These are phyloP conservation scores for Phytophthora megakarya DNA, from an alignment of 352 stramenopile species.

Conservation along the genomic window DNA sequence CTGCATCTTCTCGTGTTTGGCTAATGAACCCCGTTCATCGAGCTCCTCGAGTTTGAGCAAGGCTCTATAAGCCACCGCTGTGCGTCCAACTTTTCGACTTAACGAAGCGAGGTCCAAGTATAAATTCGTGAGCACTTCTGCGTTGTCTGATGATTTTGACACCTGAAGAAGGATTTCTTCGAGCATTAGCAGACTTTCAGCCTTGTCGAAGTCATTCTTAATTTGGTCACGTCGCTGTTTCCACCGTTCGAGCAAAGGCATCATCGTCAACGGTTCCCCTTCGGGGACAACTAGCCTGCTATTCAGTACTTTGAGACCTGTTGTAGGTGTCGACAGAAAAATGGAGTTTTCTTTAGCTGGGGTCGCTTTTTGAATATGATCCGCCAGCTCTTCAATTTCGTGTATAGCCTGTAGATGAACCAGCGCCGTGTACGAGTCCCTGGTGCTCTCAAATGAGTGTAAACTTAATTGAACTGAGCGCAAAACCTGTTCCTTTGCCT, in stretches of 20 bases:
- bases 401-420: slow-evolving; percentile 62
- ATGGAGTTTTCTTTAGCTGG: not conserved
- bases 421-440: slow-evolving; percentile 60
- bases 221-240: slow-evolving; percentile 45
- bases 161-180: slow-evolving; percentile 67
- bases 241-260: slow-evolving; percentile 52
- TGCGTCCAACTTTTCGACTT: slow-evolving; percentile 66
- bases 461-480: slow-evolving; percentile 61
- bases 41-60: slow-evolving; percentile 70
- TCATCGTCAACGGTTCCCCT: slow-evolving; percentile 8
- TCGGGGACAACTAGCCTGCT: not conserved
- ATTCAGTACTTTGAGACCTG: slow-evolving; percentile 19
- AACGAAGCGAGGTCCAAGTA: slow-evolving; percentile 60
- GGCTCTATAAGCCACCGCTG: slow-evolving; percentile 70
- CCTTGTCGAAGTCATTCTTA: slow-evolving; percentile 58
- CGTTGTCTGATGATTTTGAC: slow-evolving; percentile 26
- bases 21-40: slow-evolving; percentile 36
- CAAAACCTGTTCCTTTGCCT: slow-evolving; percentile 59
- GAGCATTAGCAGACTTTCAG: slow-evolving; percentile 61
- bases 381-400: slow-evolving; percentile 61
- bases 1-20: slow-evolving; percentile 48
- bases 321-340: not conserved
- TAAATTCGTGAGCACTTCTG: slow-evolving; percentile 48
- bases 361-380: slow-evolving; percentile 13
- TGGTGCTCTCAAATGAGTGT: slow-evolving; percentile 69